Evolutionary conservation across 257 asterid genomes (phyloP).

Genomic region (Solanum corneliomulleri): DNA sequence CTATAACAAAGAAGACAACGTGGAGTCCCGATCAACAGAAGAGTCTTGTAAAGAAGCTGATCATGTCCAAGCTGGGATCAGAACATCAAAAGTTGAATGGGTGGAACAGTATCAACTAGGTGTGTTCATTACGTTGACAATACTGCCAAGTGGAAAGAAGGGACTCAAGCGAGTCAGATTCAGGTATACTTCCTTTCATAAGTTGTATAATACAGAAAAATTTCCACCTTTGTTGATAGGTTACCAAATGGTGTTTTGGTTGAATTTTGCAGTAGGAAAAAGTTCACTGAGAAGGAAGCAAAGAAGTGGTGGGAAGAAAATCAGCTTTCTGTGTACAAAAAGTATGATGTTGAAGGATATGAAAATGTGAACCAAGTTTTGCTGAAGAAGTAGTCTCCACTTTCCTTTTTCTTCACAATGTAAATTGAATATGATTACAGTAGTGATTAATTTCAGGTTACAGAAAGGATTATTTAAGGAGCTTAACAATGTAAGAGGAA

Average conservation of each 20-base stretch:
- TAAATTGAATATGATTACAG: neutral
- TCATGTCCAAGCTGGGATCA: neutral
- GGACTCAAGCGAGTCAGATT: slow-evolving; percentile 34
- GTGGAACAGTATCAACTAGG: slow-evolving; percentile 38
- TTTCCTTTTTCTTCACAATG: neutral
- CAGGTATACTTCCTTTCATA: slow-evolving; percentile 20
- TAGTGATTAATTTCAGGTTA: neutral
- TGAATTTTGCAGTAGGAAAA: slow-evolving; percentile 31
- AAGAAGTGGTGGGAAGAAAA: slow-evolving; percentile 48
- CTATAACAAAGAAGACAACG: slow-evolving; percentile 1
- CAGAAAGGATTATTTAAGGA: neutral
- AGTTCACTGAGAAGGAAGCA: slow-evolving; percentile 27
- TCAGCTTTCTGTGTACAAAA: slow-evolving; percentile 20
- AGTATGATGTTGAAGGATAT: slow-evolving; percentile 21
- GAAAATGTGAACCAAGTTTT: neutral
- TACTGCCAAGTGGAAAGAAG: slow-evolving; percentile 18
- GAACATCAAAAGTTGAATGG: slow-evolving; percentile 20
- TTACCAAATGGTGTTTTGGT: neutral
- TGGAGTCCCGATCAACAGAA: slow-evolving; percentile 6
- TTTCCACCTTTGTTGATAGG: neutral
- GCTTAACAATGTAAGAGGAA: neutral
- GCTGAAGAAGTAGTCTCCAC: neutral
- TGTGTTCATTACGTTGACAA: slow-evolving; percentile 22
- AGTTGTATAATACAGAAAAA: neutral
- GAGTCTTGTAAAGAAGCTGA: slow-evolving; percentile 7